Evolutionary conservation across 2,329 filamentous ascomycete genomes (phyloP).

Genomic region (Hypoxylon sp.): DNA sequence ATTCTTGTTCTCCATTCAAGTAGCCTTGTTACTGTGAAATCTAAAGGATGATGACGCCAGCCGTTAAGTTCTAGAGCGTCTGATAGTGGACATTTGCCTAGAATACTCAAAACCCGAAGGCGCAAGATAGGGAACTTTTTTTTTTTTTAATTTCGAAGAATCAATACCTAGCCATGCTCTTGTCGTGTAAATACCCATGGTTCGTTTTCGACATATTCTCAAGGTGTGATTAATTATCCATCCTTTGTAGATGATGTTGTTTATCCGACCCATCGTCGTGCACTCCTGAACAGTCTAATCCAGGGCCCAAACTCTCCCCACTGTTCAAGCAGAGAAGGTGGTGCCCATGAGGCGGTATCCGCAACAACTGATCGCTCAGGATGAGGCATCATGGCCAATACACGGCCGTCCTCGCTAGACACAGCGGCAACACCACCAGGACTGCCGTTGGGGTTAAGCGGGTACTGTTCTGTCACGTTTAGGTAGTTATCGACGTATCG

Average conservation of each 20-base stretch:
- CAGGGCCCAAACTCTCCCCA: constrained; percentile 36
- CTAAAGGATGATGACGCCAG: no score
- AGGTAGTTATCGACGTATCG: constrained; percentile 34
- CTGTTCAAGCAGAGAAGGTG: constrained; percentile 28
- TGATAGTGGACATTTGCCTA: no score
- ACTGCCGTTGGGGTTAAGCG: constrained; percentile 31
- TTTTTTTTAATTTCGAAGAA: no score
- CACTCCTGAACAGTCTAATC: constrained; percentile 36
- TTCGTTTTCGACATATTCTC: no score
- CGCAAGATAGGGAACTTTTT: no score
- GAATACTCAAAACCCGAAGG: no score
- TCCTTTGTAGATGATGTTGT: background rate
- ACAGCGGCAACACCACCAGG: constrained; percentile 31
- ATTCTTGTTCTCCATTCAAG: no score
- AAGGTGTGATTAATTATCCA: background rate
- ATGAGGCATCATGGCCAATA: constrained; percentile 36
- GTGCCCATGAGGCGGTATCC: constrained; percentile 31
- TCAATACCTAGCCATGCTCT: no score
- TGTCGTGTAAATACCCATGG: no score
- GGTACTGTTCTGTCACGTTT: constrained; percentile 33
- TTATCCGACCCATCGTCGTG: constrained; percentile 34
- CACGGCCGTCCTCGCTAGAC: constrained; percentile 29
- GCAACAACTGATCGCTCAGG: constrained; percentile 29
- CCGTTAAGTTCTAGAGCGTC: no score
- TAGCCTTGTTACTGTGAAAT: no score